Evolutionary conservation across 768 basidiomycete species (phyloP).

Genomic region (Harrya chromipes): DNA sequence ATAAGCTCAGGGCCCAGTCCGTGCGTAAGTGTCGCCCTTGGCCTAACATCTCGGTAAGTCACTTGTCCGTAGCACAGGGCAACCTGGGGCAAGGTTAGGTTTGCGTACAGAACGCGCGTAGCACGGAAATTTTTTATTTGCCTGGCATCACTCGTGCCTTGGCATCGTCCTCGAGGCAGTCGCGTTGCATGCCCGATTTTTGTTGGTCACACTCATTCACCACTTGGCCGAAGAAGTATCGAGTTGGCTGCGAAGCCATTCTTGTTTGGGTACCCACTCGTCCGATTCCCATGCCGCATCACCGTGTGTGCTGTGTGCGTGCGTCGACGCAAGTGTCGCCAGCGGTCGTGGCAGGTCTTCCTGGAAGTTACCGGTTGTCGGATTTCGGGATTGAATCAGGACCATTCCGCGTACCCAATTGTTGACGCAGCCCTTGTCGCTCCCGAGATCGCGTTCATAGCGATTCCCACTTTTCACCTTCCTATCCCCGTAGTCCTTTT

Average conservation of each 20-base stretch:
- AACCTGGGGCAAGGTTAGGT: conserved; percentile 32
- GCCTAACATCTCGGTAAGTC: conserved; percentile 16
- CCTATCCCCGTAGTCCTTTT: conserved; percentile 19
- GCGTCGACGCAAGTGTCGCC: neutral
- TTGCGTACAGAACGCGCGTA: conserved; percentile 23
- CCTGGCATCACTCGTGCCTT: conserved; percentile 23
- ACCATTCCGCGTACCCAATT: neutral
- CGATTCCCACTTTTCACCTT: conserved; percentile 6
- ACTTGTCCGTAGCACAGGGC: conserved; percentile 11
- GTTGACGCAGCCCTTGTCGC: conserved; percentile 16
- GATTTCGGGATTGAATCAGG: conserved; percentile 2
- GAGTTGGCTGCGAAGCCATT: conserved; percentile 9
- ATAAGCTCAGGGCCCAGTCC: no score
- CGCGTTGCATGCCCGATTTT: conserved; percentile 25
- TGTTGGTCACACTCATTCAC: conserved; percentile 20
- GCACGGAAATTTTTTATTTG: conserved; percentile 30
- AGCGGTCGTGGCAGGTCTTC: neutral
- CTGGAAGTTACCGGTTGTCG: conserved; percentile 13
- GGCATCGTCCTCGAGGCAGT: conserved; percentile 35
- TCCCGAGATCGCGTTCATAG: conserved; percentile 25
- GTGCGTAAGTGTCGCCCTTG: conserved; percentile 12
- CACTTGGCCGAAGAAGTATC: conserved; percentile 8
- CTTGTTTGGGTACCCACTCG: conserved; percentile 10
- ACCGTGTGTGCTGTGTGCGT: neutral
- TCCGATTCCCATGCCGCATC: no score